A percentile compares a stretch with the other conserved stretches of the same genome.
Conservation (phyloP, 1,139 yeast genomes). For the Lodderomyces parapsilosis region DNA sequence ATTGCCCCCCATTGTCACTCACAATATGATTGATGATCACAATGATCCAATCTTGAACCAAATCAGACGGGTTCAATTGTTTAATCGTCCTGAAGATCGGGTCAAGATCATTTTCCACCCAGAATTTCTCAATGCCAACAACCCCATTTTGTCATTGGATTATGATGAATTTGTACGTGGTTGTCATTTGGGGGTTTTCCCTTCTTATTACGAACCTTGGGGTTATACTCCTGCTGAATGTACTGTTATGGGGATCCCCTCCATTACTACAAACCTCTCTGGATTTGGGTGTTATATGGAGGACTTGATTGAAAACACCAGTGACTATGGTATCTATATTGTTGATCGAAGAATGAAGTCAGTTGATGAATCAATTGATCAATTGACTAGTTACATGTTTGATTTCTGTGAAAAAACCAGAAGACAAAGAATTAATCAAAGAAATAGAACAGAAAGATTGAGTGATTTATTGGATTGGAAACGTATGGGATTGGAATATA, state of each 20-base stretch:
- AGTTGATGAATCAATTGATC: conserved; percentile 92
- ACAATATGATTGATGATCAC: conserved; percentile 91
- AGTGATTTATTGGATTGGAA: conserved; percentile 95
- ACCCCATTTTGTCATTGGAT: conserved; percentile 89
- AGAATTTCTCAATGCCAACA: conserved; percentile 90
- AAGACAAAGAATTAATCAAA: conserved; percentile 96
- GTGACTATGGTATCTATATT: conserved; percentile 94
- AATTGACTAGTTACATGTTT: conserved; percentile 84
- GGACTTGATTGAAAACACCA: conserved; percentile 89
- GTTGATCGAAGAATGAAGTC: conserved; percentile 94
- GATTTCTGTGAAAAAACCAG: conserved; percentile 86
- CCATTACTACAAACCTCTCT: conserved; percentile 93
- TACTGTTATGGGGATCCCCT: conserved; percentile 99
- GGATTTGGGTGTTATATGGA: conserved; percentile 99
- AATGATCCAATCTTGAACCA: conserved; percentile 90
- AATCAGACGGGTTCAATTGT: conserved; percentile 86
- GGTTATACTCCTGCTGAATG: conserved; percentile 99
- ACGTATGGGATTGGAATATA: conserved; percentile 95
- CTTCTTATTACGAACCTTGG: conserved; percentile 99
- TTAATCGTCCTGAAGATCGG: conserved; percentile 85
- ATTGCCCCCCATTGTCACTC: conserved; percentile 96
- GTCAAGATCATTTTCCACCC: conserved; percentile 98
- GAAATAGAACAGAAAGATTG: conserved; percentile 93
- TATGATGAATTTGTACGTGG: conserved; percentile 98
- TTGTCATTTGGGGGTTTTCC: conserved; percentile 97